Percentiles rank a stretch among this genome's conserved stretches.
These are phyloP conservation scores for Solanum tarapatanum DNA, from an alignment of 257 asterid genomes.

Conservation along the genomic window DNA sequence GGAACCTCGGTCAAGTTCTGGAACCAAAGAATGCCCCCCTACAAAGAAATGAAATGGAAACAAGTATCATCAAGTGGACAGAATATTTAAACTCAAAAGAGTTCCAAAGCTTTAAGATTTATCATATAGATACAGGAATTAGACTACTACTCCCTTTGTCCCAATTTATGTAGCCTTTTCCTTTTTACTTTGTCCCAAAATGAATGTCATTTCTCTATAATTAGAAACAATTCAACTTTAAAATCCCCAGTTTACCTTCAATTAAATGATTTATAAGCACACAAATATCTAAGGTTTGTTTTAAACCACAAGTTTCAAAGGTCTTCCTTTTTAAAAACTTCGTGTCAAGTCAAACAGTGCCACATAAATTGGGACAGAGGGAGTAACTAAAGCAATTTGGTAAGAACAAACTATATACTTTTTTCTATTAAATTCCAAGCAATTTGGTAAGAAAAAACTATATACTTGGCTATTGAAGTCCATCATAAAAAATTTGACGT, in stretches of 20 bases:
- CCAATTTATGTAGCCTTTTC: not conserved
- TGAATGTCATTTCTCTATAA: not conserved
- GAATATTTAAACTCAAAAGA: not conserved
- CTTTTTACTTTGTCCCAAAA: not conserved
- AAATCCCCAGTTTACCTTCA: not conserved
- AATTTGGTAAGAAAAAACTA: not conserved
- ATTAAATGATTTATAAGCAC: not conserved
- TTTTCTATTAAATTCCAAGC: not conserved
- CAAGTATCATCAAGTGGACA: not conserved
- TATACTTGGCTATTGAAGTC: not conserved
- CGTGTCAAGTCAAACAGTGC: not conserved
- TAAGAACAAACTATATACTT: not conserved
- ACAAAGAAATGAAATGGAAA: not conserved
- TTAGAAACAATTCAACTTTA: not conserved
- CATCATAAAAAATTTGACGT: not conserved
- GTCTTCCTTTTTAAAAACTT: not conserved
- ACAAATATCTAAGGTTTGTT: not conserved
- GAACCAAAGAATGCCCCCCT: slow-evolving; percentile 94
- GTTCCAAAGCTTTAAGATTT: not conserved
- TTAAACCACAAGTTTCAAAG: not conserved
- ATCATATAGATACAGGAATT: not conserved
- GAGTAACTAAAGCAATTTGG: not conserved
- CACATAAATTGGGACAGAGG: not conserved
- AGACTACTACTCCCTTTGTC: not conserved
- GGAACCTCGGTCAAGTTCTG: slow-evolving; percentile 72